Conservation (phyloP, 2,329 filamentous ascomycete genomes). For the Ramularia collo-cygni region DNA sequence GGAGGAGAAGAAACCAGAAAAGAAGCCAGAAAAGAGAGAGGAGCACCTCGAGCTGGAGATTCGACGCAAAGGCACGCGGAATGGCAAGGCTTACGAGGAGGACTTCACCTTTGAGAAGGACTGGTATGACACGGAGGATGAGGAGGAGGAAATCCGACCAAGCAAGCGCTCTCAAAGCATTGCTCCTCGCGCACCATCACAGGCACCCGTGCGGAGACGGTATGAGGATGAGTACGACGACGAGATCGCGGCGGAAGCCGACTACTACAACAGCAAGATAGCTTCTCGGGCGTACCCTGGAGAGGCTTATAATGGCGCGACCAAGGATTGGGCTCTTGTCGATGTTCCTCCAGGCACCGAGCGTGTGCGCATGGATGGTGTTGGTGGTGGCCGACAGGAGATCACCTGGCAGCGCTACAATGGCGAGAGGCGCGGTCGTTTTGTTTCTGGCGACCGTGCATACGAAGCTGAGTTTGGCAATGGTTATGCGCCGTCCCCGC, state of each 20-base stretch:
- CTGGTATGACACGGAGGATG: conserved; percentile 34
- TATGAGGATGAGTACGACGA: conserved; percentile 46
- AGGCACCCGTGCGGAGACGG: conserved; percentile 15
- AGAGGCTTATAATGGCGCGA: conserved; percentile 67
- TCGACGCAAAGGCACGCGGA: conserved; percentile 42
- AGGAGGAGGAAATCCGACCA: conserved; percentile 10
- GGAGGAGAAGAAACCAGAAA: too few species aligned
- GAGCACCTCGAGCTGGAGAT: conserved; percentile 52
- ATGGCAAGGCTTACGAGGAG: conserved; percentile 51
- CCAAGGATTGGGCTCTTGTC: conserved; percentile 71
- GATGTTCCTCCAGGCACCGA: conserved; percentile 80
- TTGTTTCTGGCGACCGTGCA: conserved; percentile 59
- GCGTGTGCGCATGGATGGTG: conserved; percentile 73
- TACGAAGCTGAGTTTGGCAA: conserved; percentile 39
- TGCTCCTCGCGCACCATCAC: conserved; percentile 31
- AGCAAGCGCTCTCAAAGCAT: conserved; percentile 24
- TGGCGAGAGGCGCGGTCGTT: conserved; percentile 67
- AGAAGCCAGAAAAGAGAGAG: conserved; percentile 30
- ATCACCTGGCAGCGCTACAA: conserved; percentile 74
- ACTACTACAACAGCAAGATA: conserved; percentile 60
- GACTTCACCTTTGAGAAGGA: conserved; percentile 59
- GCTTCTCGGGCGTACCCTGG: conserved; percentile 62
- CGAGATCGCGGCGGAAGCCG: conserved; percentile 49
- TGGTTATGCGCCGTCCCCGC: conserved; percentile 13
- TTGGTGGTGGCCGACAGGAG: conserved; percentile 67